Evolutionary conservation across 495 filamentous ascomycete genomes (phyloP), one percentile per base, ranked within the genome.

Genomic region (Lepidopterella palustris): DNA sequence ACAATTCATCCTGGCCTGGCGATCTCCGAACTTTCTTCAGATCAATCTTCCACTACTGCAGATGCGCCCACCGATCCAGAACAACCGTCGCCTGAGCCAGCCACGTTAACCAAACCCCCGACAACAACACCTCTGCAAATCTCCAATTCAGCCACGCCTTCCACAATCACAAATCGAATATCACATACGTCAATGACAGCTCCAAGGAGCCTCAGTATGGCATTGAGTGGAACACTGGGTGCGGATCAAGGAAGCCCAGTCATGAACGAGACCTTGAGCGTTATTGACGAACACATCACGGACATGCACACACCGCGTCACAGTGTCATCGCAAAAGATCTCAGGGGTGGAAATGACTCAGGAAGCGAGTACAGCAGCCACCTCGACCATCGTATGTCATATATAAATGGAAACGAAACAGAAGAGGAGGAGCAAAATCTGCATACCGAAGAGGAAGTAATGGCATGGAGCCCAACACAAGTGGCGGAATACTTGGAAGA

Each of bases 201-300:
- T 59, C n/a, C 77, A 72, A 57, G 75, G 74, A 68, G 79, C 78
- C 57, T 81, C 60, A 71, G 76, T 39, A 68, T 82, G 68, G 74
- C 61, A 67, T 72, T 60, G 70, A 79, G 59, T 48, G 70, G 63
- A 53, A 73, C 57, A 74, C 72, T 59, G 73, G 39, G 56, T 58
- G 27, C 53, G 45, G 62, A 66, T 5, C 45, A 57, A 45, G 59
- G 51, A 25, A 72, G 89, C 68, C 89, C 91, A 2, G 92, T 97
- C 25, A 89, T 99, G 78, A 90, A 95, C 68, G 92, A 99, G 68
- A 97, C 95, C 0, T 73, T 99, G 58, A 96, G 90, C 66, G 95
- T 97, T 29, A 99, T 99, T 67, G 83, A 99, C 67, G 95, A 99
- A 72, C 95, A 97, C 70, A 97, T 99, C 49, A 96, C 90, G 24